Percentiles rank a stretch among this genome's conserved stretches.
These are phyloP conservation scores for Powellomyces hirtus DNA, from an alignment of 192 early-diverging fungal species.

Conservation along the genomic window DNA sequence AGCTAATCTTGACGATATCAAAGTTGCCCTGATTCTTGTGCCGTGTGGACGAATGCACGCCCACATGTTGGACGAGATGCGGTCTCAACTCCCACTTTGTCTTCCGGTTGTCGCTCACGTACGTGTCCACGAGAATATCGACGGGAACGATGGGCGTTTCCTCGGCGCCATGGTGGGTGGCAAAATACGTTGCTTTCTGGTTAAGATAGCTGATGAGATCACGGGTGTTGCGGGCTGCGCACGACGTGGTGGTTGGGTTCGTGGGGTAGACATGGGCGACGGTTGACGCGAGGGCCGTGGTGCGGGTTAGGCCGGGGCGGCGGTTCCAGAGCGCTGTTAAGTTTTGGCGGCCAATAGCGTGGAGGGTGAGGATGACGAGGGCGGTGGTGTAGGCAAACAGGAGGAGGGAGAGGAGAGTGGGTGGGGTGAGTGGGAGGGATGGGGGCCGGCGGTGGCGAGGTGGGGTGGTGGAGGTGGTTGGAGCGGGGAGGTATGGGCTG, in stretches of 20 bases:
- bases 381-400: neutral
- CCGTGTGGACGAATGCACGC: neutral
- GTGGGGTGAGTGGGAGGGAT: no score
- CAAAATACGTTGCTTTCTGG: neutral
- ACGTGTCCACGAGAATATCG: neutral
- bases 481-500: neutral
- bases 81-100: neutral
- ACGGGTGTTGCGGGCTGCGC: neutral
- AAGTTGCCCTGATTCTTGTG: neutral
- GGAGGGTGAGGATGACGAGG: neutral
- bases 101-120: neutral
- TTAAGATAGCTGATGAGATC: neutral
- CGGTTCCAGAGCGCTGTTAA: neutral
- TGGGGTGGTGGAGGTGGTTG: neutral
- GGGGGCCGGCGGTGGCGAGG: neutral
- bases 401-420: neutral
- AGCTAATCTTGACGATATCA: neutral
- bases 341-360: slow-evolving; percentile 5
- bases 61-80: slow-evolving; percentile 2
- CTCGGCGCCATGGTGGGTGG: neutral
- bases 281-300: neutral
- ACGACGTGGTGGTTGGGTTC: neutral
- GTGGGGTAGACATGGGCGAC: slow-evolving; percentile 9
- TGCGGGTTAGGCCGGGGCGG: neutral
- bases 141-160: neutral